phyloP scores from a whole-genome alignment of 768 basidiomycete species.

The Lanmaoa rubissima region DNA sequence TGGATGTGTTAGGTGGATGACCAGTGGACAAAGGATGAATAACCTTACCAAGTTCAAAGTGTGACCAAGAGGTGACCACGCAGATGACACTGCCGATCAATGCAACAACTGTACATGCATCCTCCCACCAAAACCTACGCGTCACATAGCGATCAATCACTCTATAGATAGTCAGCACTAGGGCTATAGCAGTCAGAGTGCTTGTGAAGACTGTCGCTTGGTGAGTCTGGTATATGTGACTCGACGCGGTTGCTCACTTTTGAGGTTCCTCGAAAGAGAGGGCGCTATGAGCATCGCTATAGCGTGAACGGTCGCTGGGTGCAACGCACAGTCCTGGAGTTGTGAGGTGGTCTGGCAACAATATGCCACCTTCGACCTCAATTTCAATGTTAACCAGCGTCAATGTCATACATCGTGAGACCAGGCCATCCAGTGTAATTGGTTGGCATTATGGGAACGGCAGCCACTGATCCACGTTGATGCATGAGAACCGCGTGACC shows the following conservation, averaged over 20 bases:
- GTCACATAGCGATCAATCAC: background rate
- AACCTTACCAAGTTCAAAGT: conserved; percentile 2
- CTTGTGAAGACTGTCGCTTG: conserved; percentile 9
- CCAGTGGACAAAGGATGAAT: background rate
- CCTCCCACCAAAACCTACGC: conserved; percentile 21
- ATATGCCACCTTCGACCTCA: background rate
- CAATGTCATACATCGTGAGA: background rate
- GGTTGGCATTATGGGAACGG: background rate
- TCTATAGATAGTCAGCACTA: conserved; percentile 3
- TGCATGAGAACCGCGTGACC: conserved; percentile 1
- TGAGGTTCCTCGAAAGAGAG: conserved; percentile 5
- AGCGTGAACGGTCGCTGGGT: background rate
- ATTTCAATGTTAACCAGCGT: background rate
- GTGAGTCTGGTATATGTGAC: background rate
- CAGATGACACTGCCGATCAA: conserved; percentile 1
- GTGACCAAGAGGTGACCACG: conserved; percentile 9
- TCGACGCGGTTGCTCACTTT: conserved; percentile 8
- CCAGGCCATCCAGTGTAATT: conserved; percentile 12
- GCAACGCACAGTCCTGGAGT: background rate
- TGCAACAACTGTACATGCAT: conserved; percentile 10
- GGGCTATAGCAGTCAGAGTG: conserved; percentile 1
- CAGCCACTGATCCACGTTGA: background rate
- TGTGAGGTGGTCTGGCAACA: background rate
- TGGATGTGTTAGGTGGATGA: background rate
- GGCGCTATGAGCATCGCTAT: background rate